These are phyloP conservation scores for Penicillium crystallinum DNA, from an alignment of 495 filamentous ascomycete species.

Conservation along the genomic window DNA sequence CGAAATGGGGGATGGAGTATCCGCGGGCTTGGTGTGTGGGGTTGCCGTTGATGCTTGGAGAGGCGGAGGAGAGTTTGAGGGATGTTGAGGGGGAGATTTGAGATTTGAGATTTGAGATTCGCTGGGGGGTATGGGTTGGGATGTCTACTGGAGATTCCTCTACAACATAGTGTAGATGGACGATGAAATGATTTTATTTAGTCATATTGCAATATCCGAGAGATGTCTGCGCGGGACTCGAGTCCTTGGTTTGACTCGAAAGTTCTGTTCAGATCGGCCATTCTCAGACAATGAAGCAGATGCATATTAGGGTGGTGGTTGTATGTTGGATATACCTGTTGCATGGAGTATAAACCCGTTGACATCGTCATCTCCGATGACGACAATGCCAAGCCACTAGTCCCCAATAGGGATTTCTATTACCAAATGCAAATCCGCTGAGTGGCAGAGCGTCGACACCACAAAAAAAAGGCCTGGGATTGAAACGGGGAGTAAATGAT, in stretches of 20 bases:
- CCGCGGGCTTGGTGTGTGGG: slow-evolving; percentile 26
- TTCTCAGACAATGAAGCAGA: too few species aligned
- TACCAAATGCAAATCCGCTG: slow-evolving; percentile 38
- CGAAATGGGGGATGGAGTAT: slow-evolving; percentile 27
- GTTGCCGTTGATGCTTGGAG: slow-evolving; percentile 8
- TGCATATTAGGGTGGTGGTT: too few species aligned
- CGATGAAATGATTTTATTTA: too few species aligned
- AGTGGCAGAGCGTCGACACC: slow-evolving; percentile 25
- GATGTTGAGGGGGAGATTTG: slow-evolving; percentile 14
- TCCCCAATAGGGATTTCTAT: slow-evolving; percentile 29
- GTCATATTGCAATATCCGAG: too few species aligned
- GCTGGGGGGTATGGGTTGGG: too few species aligned
- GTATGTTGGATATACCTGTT: too few species aligned
- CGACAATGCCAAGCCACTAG: slow-evolving; percentile 8
- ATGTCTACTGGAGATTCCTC: too few species aligned
- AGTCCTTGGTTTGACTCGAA: too few species aligned
- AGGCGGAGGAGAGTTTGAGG: slow-evolving; percentile 4
- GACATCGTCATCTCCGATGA: background rate
- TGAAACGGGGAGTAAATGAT: background rate
- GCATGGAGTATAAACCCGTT: too few species aligned
- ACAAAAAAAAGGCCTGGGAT: background rate
- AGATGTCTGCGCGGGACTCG: too few species aligned
- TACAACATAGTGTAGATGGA: background rate
- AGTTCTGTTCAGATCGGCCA: too few species aligned
- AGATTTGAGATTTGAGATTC: background rate